Percentiles rank a stretch among this genome's conserved stretches.
Conservation (phyloP, 768 basidiomycete species). For the Mycena metata region DNA sequence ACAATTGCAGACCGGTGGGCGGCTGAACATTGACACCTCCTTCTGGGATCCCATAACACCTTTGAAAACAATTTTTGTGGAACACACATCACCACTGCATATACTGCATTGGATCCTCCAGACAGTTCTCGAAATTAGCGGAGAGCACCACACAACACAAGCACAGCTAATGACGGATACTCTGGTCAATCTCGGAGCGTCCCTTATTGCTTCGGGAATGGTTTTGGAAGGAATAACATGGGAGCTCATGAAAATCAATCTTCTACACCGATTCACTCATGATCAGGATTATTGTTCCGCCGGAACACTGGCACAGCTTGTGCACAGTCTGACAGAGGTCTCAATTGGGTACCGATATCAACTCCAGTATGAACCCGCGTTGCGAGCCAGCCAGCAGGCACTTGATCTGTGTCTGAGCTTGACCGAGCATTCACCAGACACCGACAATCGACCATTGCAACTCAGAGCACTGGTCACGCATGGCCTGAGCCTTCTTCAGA, state of each 20-base stretch:
- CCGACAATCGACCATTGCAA: too few species aligned
- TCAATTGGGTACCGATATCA: neutral
- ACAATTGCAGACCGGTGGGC: neutral
- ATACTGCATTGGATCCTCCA: neutral
- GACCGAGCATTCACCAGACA: too few species aligned
- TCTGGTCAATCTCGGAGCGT: neutral
- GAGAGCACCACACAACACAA: too few species aligned
- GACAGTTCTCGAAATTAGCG: neutral
- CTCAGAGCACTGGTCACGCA: neutral
- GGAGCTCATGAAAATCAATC: neutral
- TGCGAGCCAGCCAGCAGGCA: slow-evolving; percentile 22
- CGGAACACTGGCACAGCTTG: neutral
- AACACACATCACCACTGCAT: neutral
- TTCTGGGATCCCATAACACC: neutral
- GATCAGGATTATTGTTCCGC: neutral
- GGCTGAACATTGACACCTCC: too few species aligned
- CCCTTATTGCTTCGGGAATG: neutral
- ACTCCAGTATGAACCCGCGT: neutral
- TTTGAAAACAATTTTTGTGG: neutral
- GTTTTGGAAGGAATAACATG: neutral
- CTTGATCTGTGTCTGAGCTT: too few species aligned
- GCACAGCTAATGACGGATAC: too few species aligned
- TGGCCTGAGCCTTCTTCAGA: slow-evolving; percentile 3
- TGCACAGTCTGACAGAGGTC: neutral
- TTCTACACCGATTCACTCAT: slow-evolving; percentile 8